phyloP scores from a whole-genome alignment of 805 yeast genomes.

The Starmerella sirachaensis region DNA sequence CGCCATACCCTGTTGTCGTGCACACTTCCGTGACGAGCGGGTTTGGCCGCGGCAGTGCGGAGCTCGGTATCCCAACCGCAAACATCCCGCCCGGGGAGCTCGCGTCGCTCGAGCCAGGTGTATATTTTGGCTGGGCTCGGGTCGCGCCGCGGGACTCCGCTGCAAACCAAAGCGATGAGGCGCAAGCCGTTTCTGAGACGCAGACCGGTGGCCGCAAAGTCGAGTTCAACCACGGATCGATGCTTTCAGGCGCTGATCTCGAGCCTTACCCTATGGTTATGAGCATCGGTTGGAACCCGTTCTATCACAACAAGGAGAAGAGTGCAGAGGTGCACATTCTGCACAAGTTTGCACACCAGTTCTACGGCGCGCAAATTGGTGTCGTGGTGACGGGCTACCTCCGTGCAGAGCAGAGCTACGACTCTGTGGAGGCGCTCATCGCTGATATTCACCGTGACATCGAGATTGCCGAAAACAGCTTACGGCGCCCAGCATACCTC shows the following conservation, averaged over 20 bases:
- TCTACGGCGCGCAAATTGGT: slow-evolving; percentile 70
- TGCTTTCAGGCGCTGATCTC: slow-evolving; percentile 32
- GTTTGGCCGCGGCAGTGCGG: slow-evolving; percentile 90
- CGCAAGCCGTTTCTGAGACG: slow-evolving; percentile 29
- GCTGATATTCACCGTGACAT: slow-evolving; percentile 76
- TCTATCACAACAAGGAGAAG: slow-evolving; percentile 63
- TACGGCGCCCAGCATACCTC: slow-evolving; percentile 36
- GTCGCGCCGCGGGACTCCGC: slow-evolving; percentile 21
- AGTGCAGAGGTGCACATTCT: slow-evolving; percentile 78
- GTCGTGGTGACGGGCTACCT: slow-evolving; percentile 75
- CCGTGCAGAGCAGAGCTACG: slow-evolving; percentile 80
- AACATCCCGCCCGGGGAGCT: slow-evolving; percentile 55
- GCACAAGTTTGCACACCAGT: slow-evolving; percentile 52
- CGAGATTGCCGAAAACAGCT: slow-evolving; percentile 44
- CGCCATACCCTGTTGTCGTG: slow-evolving; percentile 31
- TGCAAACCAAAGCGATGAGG: slow-evolving; percentile 20
- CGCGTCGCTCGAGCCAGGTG: slow-evolving; percentile 52
- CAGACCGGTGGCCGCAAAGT: slow-evolving; percentile 28
- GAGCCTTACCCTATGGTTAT: slow-evolving; percentile 74
- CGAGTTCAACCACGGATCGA: slow-evolving; percentile 49
- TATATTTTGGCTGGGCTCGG: slow-evolving; percentile 72
- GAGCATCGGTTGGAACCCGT: slow-evolving; percentile 95
- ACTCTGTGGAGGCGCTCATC: slow-evolving; percentile 71
- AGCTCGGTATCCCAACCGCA: slow-evolving; percentile 92
- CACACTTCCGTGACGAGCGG: slow-evolving; percentile 52